Base-by-base conservation (phyloP, 352 stramenopile genomes). In the Plasmopara halstedii region DNA sequence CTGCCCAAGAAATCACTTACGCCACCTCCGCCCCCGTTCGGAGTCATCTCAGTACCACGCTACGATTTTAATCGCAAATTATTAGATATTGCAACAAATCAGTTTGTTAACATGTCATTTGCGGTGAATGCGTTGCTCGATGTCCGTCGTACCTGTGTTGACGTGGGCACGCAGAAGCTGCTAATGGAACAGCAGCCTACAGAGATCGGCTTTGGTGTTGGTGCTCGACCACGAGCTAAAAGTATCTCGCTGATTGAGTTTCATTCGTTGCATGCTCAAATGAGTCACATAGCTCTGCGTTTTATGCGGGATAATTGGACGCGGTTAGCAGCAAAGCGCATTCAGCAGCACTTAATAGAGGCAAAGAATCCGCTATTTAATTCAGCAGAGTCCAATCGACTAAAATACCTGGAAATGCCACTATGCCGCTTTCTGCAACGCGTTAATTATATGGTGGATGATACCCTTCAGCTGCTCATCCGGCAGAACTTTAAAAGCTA, bases 241-340 rank as follows among this genome's bases (percentile, higher is more conserved):
- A 90, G 73, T 17, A 83, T 90, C 42, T 85, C 79, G 5, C 43
- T 94, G 10, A 50, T 64, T 9, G 79, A 94, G 29, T 91, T 91
- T 21, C 65, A 67, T 36, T 74, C 71, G 2, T 46, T 85, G 6
- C 79, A 91, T 25, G 58, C 56, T 0, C 79, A 89, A 48, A 74
- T 87, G 57, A 86, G 60, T 33, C 73, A 90, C 43, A 73, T 76
- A 0, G 62, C 78, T 10, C 46, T 91, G 40, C 67, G 82, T 0
- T 87, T 64, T 37, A 89, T 94, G 67, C 75, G 82, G 0, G 79
- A 94, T 53, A 73, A 69, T 41, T 90, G 79, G 77, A 88, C 75
- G 11, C 61, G 79, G 5, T 50, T 78, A 11, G 76, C 74, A 1
- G 73, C 79, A 10, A 91, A 91, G 35, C 64, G 72, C 0, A 89